A percentile compares a stretch with the other conserved stretches of the same genome.
Conservation (phyloP, 83 land plant genomes). For the Diphasiastrum complanatum region DNA sequence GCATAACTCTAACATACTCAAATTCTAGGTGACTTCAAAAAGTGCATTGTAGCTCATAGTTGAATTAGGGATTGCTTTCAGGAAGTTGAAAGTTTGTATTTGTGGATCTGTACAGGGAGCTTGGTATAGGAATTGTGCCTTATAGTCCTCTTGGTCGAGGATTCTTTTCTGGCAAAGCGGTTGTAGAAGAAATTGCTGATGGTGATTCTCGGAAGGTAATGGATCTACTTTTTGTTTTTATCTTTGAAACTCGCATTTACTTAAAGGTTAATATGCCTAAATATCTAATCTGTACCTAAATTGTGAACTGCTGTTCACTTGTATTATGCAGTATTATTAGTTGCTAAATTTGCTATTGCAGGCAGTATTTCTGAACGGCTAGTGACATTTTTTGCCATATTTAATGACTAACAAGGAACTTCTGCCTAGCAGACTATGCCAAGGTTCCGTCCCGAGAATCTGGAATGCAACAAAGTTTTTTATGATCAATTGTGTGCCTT, state of each 20-base stretch:
- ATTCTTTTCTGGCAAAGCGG: slow-evolving; percentile 26
- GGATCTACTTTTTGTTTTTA: neutral
- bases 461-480: slow-evolving; percentile 6
- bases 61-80: neutral
- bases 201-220: slow-evolving; percentile 30
- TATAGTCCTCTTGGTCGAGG: slow-evolving; percentile 34
- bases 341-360: too few relatives aligned
- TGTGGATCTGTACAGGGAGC: slow-evolving; percentile 20
- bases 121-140: slow-evolving; percentile 32
- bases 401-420: too few relatives aligned
- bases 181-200: slow-evolving; percentile 4
- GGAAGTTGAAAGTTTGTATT: neutral
- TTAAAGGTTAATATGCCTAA: too few relatives aligned
- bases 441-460: slow-evolving; percentile 17
- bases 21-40: too few relatives aligned
- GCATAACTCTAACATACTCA: too few relatives aligned
- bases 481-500: slow-evolving; percentile 5
- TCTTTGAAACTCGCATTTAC: too few relatives aligned
- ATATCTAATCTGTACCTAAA: too few relatives aligned
- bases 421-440: neutral
- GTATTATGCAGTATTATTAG: too few relatives aligned
- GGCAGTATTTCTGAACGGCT: too few relatives aligned
- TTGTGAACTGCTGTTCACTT: too few relatives aligned
- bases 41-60: neutral
- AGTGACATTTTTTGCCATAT: too few relatives aligned